Percentiles rank a stretch among this genome's conserved stretches.
Evolutionary conservation across 345 rosid species (phyloP).

Genomic region (Brassica nigra): DNA sequence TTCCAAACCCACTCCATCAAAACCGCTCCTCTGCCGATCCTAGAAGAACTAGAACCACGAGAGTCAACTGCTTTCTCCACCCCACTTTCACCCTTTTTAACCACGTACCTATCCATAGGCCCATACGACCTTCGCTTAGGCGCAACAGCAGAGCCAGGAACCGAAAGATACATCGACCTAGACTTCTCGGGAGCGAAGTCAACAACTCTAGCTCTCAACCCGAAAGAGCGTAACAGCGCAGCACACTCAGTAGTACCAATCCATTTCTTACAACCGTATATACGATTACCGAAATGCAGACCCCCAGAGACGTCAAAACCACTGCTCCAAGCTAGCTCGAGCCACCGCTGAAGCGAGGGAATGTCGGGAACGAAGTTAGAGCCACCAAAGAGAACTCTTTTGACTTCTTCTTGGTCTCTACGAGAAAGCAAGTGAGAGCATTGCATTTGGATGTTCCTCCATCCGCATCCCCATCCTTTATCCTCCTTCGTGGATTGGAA

Average conservation of each 20-base stretch:
- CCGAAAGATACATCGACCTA: slow-evolving; percentile 56
- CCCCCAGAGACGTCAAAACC: slow-evolving; percentile 74
- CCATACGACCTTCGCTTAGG: slow-evolving; percentile 51
- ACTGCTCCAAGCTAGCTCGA: slow-evolving; percentile 79
- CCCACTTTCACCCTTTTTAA: slow-evolving; percentile 21
- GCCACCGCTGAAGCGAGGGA: slow-evolving; percentile 69
- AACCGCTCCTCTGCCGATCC: slow-evolving; percentile 44
- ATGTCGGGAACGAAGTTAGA: slow-evolving; percentile 75
- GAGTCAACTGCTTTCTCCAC: slow-evolving; percentile 20
- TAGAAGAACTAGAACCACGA: not conserved
- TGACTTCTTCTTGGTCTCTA: slow-evolving; percentile 51
- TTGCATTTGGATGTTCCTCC: slow-evolving; percentile 84
- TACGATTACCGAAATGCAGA: slow-evolving; percentile 51
- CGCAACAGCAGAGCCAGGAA: slow-evolving; percentile 59
- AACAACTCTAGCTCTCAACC: slow-evolving; percentile 68
- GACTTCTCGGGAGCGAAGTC: slow-evolving; percentile 72
- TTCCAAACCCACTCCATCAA: slow-evolving; percentile 83
- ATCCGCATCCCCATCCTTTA: slow-evolving; percentile 85
- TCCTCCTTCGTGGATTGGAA: slow-evolving; percentile 61
- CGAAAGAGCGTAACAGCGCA: slow-evolving; percentile 73
- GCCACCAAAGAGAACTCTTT: slow-evolving; percentile 59
- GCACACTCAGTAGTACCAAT: slow-evolving; percentile 84
- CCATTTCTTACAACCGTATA: slow-evolving; percentile 58
- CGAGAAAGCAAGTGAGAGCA: slow-evolving; percentile 60
- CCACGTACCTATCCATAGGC: slow-evolving; percentile 73